Evolutionary conservation across 306 rosid genomes (phyloP), one percentile per base, ranked within the genome.

Genomic region (Ziziphus jujuba): DNA sequence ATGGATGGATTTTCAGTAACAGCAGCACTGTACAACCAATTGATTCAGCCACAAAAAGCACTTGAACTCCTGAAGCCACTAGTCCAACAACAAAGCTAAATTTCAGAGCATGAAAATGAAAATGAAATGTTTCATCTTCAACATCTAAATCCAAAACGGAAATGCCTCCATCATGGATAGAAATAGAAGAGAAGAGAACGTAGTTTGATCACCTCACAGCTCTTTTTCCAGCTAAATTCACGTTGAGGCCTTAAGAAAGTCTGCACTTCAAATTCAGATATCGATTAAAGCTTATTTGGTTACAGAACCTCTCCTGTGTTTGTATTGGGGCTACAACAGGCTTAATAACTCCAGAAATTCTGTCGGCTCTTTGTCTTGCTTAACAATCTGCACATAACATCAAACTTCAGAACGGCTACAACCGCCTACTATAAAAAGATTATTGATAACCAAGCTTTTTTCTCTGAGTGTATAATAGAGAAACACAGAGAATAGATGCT

Each of bases 321-420:
- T 69, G 66, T 77, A 38, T 22, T 56, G 38, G 58, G 20, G 54
- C 96, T 81, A 77, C 87, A 88, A 84, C 63, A 63, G 81, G 65
- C 77, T 82, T 80, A 91, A 68, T 56, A 85, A 75, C 58, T 85
- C 81, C 23, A 75, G 87, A 79, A 91, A 84, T 63, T 87, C 96
- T n/a, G 15, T 66, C 0, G 97, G 84, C 70, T 91, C 97, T 85
- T 89, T 95, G 57, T 83, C 84, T 82, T 91, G 91, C 79, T 79
- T 85, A 61, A 89, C 85, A 69, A 83, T 69, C 97, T 91, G 80
- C 25, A 68, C 17, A 82, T 45, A 59, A 59, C 45, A 82, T 28
- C 22, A 36, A 75, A 14, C 8, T 59, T 54, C 38, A 78, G 67
- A 70, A 62, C 21, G 2, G 20, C 7, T 9, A 13, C 45, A 61